A percentile compares a stretch with the other conserved stretches of the same genome.
phyloP scores from a whole-genome alignment of 148 eudicot genomes.

The Spergularia marina region DNA sequence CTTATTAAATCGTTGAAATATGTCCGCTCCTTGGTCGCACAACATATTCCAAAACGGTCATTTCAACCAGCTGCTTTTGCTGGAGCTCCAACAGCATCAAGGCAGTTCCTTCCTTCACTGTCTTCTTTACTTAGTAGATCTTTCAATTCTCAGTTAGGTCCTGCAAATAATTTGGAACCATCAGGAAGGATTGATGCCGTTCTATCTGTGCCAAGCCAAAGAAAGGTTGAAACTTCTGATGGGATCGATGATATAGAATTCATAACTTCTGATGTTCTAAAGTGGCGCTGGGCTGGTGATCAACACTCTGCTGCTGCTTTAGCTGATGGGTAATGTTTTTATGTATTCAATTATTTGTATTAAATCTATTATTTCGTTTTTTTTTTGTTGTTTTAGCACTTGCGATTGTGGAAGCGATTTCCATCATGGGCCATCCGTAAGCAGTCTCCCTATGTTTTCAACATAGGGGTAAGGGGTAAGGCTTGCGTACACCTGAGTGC shows the following conservation, averaged over 20 bases:
- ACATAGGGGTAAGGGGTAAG: too few relatives aligned
- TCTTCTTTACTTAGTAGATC: slow-evolving; percentile 89
- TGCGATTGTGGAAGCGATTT: too few relatives aligned
- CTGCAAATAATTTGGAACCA: slow-evolving; percentile 62
- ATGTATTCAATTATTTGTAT: not conserved
- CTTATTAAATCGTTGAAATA: slow-evolving; percentile 89
- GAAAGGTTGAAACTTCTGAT: slow-evolving; percentile 59
- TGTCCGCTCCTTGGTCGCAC: slow-evolving; percentile 91
- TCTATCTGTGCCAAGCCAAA: slow-evolving; percentile 59
- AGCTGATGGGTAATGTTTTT: slow-evolving; percentile 61
- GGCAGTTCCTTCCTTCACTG: slow-evolving; percentile 86
- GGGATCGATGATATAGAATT: slow-evolving; percentile 60
- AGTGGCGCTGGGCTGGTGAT: slow-evolving; percentile 89
- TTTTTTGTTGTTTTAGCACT: too few relatives aligned
- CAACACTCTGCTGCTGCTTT: slow-evolving; percentile 54
- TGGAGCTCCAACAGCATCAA: slow-evolving; percentile 73
- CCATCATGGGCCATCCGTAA: too few relatives aligned
- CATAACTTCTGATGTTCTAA: slow-evolving; percentile 77
- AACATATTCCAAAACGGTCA: slow-evolving; percentile 76
- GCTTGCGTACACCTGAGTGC: too few relatives aligned
- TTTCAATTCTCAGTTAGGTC: slow-evolving; percentile 80
- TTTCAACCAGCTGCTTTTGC: slow-evolving; percentile 90
- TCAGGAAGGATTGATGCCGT: slow-evolving; percentile 62
- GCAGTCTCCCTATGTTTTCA: too few relatives aligned
- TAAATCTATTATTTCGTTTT: not conserved